phyloP scores from a whole-genome alignment of 441 rosid species.

The Sinapis alba region DNA sequence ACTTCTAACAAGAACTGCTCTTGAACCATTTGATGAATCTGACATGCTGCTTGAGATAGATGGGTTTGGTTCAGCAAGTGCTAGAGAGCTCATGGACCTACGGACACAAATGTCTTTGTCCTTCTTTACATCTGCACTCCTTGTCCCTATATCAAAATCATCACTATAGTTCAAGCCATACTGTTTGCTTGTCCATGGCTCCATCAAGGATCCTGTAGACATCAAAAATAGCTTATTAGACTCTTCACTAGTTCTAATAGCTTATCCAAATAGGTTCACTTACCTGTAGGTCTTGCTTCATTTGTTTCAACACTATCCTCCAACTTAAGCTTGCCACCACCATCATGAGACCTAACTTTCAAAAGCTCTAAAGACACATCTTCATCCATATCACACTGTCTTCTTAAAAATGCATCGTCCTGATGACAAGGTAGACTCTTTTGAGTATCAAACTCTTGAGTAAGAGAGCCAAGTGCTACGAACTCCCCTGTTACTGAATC shows the following conservation, averaged over 20 bases:
- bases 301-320: constrained; percentile 18
- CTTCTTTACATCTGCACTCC: constrained; percentile 40
- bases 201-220: constrained; percentile 39
- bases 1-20: constrained; percentile 53
- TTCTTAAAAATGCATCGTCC: constrained; percentile 30
- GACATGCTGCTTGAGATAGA: constrained; percentile 61
- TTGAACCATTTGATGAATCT: constrained; percentile 68
- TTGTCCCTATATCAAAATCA: constrained; percentile 36
- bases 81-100: constrained; percentile 45
- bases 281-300: constrained; percentile 20
- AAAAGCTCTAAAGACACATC: constrained; percentile 48
- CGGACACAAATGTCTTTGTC: constrained; percentile 24
- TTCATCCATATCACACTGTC: constrained; percentile 39
- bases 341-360: constrained; percentile 4
- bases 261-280: constrained; percentile 26
- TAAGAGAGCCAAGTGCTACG: constrained; percentile 57
- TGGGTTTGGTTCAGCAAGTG: constrained; percentile 51
- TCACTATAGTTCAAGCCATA: constrained; percentile 27
- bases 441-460: constrained; percentile 47
- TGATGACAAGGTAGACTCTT: constrained; percentile 38
- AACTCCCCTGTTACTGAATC: constrained; percentile 76
- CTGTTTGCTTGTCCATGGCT: constrained; percentile 39
- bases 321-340: constrained; percentile 24
- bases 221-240: constrained; percentile 35
- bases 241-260: background rate